phyloP scores from a whole-genome alignment of 169 alveolate species.

The Eimeria falciformis region DNA sequence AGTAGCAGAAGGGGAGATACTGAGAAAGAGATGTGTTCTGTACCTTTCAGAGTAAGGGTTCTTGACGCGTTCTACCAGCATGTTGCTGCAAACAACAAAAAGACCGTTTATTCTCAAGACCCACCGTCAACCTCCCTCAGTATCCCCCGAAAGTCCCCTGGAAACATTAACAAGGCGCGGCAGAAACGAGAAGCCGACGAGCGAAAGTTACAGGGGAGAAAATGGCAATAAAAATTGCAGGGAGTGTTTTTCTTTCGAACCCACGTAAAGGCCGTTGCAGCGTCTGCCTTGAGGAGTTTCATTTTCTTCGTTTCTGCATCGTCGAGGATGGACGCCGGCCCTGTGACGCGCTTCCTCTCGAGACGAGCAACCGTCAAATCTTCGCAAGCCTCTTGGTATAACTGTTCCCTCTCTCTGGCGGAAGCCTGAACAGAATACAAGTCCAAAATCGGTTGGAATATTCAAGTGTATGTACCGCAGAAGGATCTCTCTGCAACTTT shows the following conservation, averaged over 20 bases:
- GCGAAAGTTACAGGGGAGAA: not conserved
- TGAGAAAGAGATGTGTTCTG: not conserved
- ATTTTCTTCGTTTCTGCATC: constrained; percentile 45
- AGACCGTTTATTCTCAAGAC: no score
- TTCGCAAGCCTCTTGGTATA: constrained; percentile 50
- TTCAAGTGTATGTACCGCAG: no score
- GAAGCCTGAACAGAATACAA: constrained; percentile 24
- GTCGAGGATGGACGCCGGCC: not conserved
- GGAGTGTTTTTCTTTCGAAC: not conserved
- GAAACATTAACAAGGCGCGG: no score
- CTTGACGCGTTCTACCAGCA: constrained; percentile 70
- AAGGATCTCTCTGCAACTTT: no score
- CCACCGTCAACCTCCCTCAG: not conserved
- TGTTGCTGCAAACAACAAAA: constrained; percentile 30
- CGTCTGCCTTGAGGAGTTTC: constrained; percentile 34
- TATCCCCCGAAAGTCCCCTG: not conserved
- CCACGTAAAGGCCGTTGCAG: constrained; percentile 64
- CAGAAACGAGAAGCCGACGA: no score
- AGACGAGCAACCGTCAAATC: constrained; percentile 1
- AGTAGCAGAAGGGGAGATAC: not conserved
- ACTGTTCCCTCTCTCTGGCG: constrained; percentile 49
- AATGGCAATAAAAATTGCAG: not conserved
- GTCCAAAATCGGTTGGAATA: no score
- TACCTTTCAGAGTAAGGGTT: constrained; percentile 34
- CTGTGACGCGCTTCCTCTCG: constrained; percentile 32